Evolutionary conservation across 1,139 yeast genomes (phyloP).

Genomic region (Pichia sp.): DNA sequence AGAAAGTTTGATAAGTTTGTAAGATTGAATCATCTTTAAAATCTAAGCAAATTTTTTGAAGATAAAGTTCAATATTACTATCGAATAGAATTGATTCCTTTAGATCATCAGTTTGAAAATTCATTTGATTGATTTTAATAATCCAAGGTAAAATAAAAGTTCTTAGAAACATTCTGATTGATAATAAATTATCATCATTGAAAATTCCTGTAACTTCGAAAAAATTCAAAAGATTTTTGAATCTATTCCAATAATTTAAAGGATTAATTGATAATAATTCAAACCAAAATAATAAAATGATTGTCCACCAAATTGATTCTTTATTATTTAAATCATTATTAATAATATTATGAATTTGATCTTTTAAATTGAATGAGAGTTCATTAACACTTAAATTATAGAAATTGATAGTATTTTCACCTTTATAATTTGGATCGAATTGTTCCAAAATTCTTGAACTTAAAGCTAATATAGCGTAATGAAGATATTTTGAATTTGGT

Average conservation of each 20-base stretch:
- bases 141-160: slow-evolving; percentile 7
- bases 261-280: slow-evolving; percentile 23
- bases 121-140: background rate
- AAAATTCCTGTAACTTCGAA: slow-evolving; percentile 25
- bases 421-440: slow-evolving; percentile 15
- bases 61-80: background rate
- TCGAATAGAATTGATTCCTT: background rate
- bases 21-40: slow-evolving; percentile 2
- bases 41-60: slow-evolving; percentile 4
- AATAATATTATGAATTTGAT: slow-evolving; percentile 8
- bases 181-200: slow-evolving; percentile 2
- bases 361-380: slow-evolving; percentile 14
- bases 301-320: slow-evolving; percentile 17
- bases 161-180: slow-evolving; percentile 1
- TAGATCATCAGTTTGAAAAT: background rate
- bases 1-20: slow-evolving; percentile 6
- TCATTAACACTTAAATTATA: slow-evolving; percentile 25
- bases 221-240: slow-evolving; percentile 34
- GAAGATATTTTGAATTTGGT: slow-evolving; percentile 21
- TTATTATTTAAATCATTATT: slow-evolving; percentile 2
- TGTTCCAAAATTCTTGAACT: slow-evolving; percentile 26
- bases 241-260: slow-evolving; percentile 30
- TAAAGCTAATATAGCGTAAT: slow-evolving; percentile 25
- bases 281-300: slow-evolving; percentile 23
- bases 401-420: slow-evolving; percentile 24